These are phyloP conservation scores for Fusarium brachygibbosum DNA, from an alignment of 2,329 filamentous ascomycete species.

Conservation along the genomic window DNA sequence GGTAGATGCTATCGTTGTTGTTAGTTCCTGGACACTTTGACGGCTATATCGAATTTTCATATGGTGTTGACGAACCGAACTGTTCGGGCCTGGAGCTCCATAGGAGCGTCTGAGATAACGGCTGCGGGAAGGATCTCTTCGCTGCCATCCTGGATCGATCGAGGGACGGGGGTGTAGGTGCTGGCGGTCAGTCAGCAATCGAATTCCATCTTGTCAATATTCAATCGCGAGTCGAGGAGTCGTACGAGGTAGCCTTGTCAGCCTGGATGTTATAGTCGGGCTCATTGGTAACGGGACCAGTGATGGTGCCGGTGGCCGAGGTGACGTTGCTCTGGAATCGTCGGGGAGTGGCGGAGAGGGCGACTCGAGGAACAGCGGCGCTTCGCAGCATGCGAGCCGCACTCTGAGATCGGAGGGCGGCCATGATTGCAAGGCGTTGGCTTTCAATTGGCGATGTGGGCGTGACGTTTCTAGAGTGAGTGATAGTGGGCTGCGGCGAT, in stretches of 20 bases:
- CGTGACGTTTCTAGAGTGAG: constrained; percentile 40
- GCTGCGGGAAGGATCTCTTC: constrained; percentile 86
- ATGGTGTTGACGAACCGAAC: constrained; percentile 77
- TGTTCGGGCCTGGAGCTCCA: constrained; percentile 92
- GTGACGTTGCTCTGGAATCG: constrained; percentile 69
- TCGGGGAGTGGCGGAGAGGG: constrained; percentile 61
- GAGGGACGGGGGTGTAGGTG: constrained; percentile 90
- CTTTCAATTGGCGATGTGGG: constrained; percentile 47
- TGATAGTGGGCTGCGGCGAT: constrained; percentile 50
- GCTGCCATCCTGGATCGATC: constrained; percentile 89
- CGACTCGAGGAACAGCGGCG: constrained; percentile 56
- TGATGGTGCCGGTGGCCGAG: constrained; percentile 56
- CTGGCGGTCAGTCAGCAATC: constrained; percentile 61
- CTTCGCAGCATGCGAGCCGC: constrained; percentile 66
- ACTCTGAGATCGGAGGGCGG: constrained; percentile 72
- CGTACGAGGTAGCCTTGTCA: constrained; percentile 92
- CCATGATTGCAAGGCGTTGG: constrained; percentile 65
- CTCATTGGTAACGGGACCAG: constrained; percentile 69
- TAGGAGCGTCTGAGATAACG: constrained; percentile 89
- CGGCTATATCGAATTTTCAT: not conserved
- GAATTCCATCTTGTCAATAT: constrained; percentile 2
- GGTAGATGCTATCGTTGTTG: constrained; percentile 79
- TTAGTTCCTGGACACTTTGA: constrained; percentile 16
- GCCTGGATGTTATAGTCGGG: constrained; percentile 85
- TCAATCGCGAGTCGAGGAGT: constrained; percentile 13